phyloP scores from a whole-genome alignment of 768 basidiomycete species.

The Imleria badia region DNA sequence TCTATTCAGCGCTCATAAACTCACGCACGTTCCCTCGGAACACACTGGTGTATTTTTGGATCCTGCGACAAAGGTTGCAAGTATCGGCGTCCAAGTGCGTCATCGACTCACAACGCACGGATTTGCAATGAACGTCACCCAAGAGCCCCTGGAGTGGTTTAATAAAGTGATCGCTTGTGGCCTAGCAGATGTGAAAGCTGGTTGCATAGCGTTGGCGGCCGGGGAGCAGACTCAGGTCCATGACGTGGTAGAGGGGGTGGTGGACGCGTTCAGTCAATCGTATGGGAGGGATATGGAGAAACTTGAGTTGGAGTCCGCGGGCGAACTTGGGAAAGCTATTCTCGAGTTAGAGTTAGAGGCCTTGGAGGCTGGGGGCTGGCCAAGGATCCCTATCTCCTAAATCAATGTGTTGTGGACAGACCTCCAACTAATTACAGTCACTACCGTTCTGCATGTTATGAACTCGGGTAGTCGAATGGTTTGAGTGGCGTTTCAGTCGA shows the following conservation, averaged over 20 bases:
- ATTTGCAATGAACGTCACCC: slow-evolving; percentile 88
- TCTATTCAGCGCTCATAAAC: slow-evolving; percentile 57
- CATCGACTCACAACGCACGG: slow-evolving; percentile 95
- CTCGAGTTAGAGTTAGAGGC: slow-evolving; percentile 47
- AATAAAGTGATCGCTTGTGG: slow-evolving; percentile 89
- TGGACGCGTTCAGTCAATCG: slow-evolving; percentile 44
- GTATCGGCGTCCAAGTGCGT: slow-evolving; percentile 95
- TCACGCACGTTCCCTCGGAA: slow-evolving; percentile 58
- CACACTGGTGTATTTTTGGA: slow-evolving; percentile 92
- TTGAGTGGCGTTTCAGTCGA: too few species aligned
- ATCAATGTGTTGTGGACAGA: not conserved
- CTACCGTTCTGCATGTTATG: too few species aligned
- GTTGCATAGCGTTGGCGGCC: slow-evolving; percentile 55
- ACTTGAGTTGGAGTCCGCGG: slow-evolving; percentile 42
- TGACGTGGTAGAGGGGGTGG: slow-evolving; percentile 52
- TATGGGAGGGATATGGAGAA: slow-evolving; percentile 50
- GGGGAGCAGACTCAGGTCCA: slow-evolving; percentile 41
- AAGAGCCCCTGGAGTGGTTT: slow-evolving; percentile 84
- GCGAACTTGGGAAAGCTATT: slow-evolving; percentile 50
- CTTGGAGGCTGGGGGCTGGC: slow-evolving; percentile 43
- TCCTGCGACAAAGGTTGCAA: slow-evolving; percentile 80
- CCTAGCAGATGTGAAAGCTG: slow-evolving; percentile 76
- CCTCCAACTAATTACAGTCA: too few species aligned
- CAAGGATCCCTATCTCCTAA: slow-evolving; percentile 13
- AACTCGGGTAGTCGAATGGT: too few species aligned